Base-by-base conservation (phyloP, 306 rosid species). In the Inga leiocalycina region DNA sequence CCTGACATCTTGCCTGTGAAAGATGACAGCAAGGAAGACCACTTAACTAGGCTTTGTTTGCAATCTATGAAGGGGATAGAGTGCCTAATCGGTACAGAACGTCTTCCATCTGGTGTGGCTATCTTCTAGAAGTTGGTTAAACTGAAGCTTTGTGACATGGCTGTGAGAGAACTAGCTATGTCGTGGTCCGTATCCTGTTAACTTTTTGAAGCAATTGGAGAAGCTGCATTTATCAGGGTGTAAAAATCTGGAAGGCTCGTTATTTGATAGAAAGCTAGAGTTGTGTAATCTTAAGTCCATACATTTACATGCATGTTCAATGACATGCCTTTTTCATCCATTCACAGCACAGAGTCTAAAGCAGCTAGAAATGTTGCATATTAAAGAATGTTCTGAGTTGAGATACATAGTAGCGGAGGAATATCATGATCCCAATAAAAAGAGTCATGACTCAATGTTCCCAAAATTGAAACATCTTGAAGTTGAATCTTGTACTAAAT, bases 251-350 rank as follows among this genome's bases (percentile, higher is more conserved):
- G 51, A 70, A 19, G 1, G 51, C 32, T 3, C 51, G 5, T 37
- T 70, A 20, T 11, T 70, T 5, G 5, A 39, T 27, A 10, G 4
- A 8, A 41, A 41, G 30, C 30, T 70, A 10, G 74, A 70, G 16
- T 9, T 70, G 4, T 12, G 30, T 20, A 39, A 70, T 8, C 51
- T 41, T 1, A 19, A 70, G 51, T 70, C 51, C 3, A 20, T 70
- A 10, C 0, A 0, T 0, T 11, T 70, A 8, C 0, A 0, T 0
- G 13, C 0, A 0, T 41, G 74, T 70, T 70, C 51, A 1, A 39
- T 70, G 34, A 30, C 66, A 71, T 70, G 51, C 22, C 71, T 82
- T 1, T 56, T 80, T 72, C n/a, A 46, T 35, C 59, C 0, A 62
- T 74, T 13, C 9, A 44, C 51, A n/a, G 74, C 85, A 35, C 66